phyloP scores from a whole-genome alignment of 2,329 filamentous ascomycete genomes.

The Laburnicola sp. region DNA sequence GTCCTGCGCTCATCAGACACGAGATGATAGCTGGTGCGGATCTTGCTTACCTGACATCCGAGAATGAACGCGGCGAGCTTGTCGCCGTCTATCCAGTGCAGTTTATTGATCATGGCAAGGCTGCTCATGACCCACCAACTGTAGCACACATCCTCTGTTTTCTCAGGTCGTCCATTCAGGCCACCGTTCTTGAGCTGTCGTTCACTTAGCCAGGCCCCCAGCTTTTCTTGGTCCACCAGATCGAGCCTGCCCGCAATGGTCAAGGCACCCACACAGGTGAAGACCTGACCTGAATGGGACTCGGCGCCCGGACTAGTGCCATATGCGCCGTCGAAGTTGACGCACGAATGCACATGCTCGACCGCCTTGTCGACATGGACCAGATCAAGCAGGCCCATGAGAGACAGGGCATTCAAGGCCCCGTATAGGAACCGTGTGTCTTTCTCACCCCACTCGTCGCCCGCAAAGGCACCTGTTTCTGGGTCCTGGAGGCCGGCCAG shows the following conservation, averaged over 20 bases:
- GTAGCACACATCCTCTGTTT: constrained; percentile 95
- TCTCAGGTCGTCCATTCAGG: constrained; percentile 91
- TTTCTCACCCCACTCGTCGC: constrained; percentile 94
- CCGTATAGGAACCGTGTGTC: constrained; percentile 95
- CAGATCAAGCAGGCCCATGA: constrained; percentile 72
- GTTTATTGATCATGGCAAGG: constrained; percentile 80
- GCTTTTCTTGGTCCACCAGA: constrained; percentile 76
- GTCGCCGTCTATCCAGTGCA: constrained; percentile 90
- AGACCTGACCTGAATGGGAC: constrained; percentile 93
- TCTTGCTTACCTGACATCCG: constrained; percentile 67
- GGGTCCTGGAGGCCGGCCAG: constrained; percentile 81
- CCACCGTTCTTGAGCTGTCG: constrained; percentile 85
- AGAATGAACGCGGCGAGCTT: constrained; percentile 83
- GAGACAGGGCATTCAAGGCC: constrained; percentile 84
- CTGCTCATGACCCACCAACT: constrained; percentile 98
- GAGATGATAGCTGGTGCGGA: background rate
- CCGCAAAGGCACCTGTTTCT: constrained; percentile 82
- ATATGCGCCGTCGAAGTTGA: constrained; percentile 94
- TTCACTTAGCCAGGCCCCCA: constrained; percentile 91
- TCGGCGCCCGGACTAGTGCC: constrained; percentile 88
- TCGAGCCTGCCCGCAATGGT: constrained; percentile 82
- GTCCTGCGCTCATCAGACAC: constrained; percentile 56
- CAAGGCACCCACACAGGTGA: constrained; percentile 87
- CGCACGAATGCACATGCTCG: constrained; percentile 75
- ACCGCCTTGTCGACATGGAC: constrained; percentile 82